These are phyloP conservation scores for Heterobasidion irregulare DNA, from an alignment of 1,284 basidiomycete species.

Conservation along the genomic window DNA sequence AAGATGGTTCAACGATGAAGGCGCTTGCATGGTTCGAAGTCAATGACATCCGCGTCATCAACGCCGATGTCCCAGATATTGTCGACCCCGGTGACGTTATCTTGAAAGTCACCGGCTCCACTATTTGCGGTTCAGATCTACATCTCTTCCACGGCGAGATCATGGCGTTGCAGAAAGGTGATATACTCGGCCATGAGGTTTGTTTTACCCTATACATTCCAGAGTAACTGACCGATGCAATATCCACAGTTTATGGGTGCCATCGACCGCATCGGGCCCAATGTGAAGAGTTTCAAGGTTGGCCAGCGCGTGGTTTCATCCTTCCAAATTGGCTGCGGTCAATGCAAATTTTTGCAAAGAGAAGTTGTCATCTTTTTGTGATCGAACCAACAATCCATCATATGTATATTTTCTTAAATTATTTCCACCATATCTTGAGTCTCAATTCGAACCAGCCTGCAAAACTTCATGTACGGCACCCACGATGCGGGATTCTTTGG, in stretches of 20 bases:
- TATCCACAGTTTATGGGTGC: slow-evolving; percentile 56
- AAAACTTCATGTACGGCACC: slow-evolving; percentile 63
- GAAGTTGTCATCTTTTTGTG: slow-evolving; percentile 67
- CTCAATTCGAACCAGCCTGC: slow-evolving; percentile 26
- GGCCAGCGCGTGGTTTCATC: slow-evolving; percentile 70
- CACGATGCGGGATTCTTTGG: slow-evolving; percentile 70
- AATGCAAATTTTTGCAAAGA: slow-evolving; percentile 68
- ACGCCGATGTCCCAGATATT: slow-evolving; percentile 60
- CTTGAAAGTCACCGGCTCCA: slow-evolving; percentile 60
- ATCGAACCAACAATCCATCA: slow-evolving; percentile 61
- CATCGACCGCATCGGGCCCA: slow-evolving; percentile 57
- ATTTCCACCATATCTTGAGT: not conserved
- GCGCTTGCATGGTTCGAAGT: slow-evolving; percentile 67
- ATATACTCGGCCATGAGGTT: slow-evolving; percentile 72
- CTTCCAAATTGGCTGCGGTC: slow-evolving; percentile 75
- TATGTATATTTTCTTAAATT: slow-evolving; percentile 21
- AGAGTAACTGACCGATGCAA: not conserved
- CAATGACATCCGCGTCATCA: slow-evolving; percentile 42
- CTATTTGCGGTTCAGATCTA: slow-evolving; percentile 64
- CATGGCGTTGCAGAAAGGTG: slow-evolving; percentile 58
- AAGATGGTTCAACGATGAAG: slow-evolving; percentile 51
- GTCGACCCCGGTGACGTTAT: slow-evolving; percentile 62
- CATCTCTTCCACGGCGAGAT: slow-evolving; percentile 65
- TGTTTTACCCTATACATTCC: slow-evolving; percentile 3
- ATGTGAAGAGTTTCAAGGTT: slow-evolving; percentile 46